Evolutionary conservation across 108 stramenopile species (phyloP).

Genomic region (Nannochloropsis granulata): DNA sequence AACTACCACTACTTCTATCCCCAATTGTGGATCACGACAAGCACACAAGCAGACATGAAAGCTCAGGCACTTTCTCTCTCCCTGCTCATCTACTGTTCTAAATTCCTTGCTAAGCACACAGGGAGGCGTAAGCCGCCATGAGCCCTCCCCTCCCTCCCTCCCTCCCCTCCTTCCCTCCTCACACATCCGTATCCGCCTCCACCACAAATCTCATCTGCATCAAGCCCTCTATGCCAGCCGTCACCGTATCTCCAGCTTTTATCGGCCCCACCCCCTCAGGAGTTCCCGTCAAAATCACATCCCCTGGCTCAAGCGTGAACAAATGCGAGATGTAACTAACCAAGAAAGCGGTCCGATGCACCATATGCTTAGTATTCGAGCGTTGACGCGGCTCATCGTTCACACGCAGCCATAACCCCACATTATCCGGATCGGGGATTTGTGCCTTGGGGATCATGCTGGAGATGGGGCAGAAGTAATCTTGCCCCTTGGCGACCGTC

Average conservation of each 20-base stretch:
- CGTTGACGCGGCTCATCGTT: background rate
- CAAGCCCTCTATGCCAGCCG: background rate
- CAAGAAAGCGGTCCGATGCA: background rate
- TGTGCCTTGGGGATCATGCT: background rate
- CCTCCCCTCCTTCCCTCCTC: too few species aligned
- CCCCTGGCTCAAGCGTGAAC: background rate
- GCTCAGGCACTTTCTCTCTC: too few species aligned
- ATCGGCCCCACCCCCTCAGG: background rate
- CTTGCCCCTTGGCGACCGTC: background rate
- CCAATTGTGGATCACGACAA: too few species aligned
- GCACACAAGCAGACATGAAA: too few species aligned
- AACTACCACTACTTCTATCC: too few species aligned
- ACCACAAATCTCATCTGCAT: background rate
- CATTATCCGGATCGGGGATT: background rate
- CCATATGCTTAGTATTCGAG: background rate
- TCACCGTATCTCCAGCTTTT: background rate
- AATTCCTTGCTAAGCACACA: too few species aligned
- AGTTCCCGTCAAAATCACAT: background rate
- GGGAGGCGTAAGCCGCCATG: too few species aligned
- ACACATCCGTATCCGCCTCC: background rate
- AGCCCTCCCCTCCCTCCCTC: too few species aligned
- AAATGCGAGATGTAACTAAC: background rate
- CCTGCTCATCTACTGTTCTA: too few species aligned
- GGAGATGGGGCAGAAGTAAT: background rate
- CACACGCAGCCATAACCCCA: background rate